phyloP scores from a whole-genome alignment of 805 yeast genomes.

The Cyberlindnera maclurae region DNA sequence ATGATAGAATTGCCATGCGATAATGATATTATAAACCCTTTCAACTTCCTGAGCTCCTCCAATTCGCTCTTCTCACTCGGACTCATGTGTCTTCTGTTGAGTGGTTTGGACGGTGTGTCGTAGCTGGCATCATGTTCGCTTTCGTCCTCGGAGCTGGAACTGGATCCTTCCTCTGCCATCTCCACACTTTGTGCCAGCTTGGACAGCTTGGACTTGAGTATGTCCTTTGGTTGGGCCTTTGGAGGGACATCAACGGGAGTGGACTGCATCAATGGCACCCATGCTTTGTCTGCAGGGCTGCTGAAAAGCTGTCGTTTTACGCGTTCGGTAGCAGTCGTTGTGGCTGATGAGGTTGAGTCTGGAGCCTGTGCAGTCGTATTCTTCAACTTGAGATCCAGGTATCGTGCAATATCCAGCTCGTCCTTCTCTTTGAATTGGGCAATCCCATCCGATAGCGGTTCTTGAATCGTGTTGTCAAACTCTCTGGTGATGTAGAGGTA shows the following conservation, averaged over 20 bases:
- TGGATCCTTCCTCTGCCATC: not conserved
- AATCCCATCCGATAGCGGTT: not conserved
- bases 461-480: not conserved
- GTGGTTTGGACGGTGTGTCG: conserved; percentile 20
- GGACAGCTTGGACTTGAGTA: conserved; percentile 21
- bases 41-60: conserved; percentile 17
- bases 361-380: not conserved
- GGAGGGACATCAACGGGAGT: conserved; percentile 17
- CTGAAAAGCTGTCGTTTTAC: not conserved
- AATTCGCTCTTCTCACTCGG: conserved; percentile 8
- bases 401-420: conserved; percentile 12
- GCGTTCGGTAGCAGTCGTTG: not conserved
- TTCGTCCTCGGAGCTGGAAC: conserved; percentile 3
- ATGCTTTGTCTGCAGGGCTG: conserved; percentile 15
- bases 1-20: conserved; percentile 10
- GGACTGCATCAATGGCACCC: conserved; percentile 22
- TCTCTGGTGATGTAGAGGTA: conserved; percentile 1
- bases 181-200: conserved; percentile 15
- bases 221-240: conserved; percentile 21
- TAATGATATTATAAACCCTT: conserved; percentile 7
- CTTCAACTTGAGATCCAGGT: conserved; percentile 10
- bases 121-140: conserved; percentile 7
- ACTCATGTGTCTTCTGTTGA: conserved; percentile 3
- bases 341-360: not conserved
- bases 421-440: conserved; percentile 10